Conservation (phyloP, 1,139 yeast species). For the Candida sp. region DNA sequence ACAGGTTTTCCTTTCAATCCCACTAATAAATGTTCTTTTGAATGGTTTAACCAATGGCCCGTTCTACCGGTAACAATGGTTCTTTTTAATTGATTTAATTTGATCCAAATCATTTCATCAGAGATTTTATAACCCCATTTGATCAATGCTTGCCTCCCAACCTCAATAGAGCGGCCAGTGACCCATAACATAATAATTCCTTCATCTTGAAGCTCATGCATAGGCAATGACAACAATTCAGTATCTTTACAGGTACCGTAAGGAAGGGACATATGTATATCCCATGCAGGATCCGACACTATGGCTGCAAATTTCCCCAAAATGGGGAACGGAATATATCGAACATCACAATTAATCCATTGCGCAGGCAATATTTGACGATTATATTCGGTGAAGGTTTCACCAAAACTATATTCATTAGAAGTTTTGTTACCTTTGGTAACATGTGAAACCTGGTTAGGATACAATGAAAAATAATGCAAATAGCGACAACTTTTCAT, state of each 20-base stretch:
- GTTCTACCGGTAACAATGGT: conserved; percentile 95
- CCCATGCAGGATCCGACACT: conserved; percentile 92
- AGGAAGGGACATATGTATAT: conserved; percentile 78
- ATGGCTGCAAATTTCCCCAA: conserved; percentile 86
- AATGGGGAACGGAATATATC: conserved; percentile 61
- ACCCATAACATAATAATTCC: conserved; percentile 90
- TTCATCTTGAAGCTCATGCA: conserved; percentile 71
- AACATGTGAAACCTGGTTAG: conserved; percentile 15
- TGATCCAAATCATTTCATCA: conserved; percentile 89
- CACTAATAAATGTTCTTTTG: conserved; percentile 85
- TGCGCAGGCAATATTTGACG: conserved; percentile 54
- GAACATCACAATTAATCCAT: conserved; percentile 84
- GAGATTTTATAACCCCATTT: conserved; percentile 81
- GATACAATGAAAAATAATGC: conserved; percentile 69
- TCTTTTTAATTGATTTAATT: conserved; percentile 79
- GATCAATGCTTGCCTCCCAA: conserved; percentile 71
- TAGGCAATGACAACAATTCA: conserved; percentile 64
- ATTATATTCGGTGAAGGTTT: conserved; percentile 38
- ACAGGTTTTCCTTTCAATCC: conserved; percentile 78
- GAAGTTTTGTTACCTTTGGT: conserved; percentile 2
- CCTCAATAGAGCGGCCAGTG: conserved; percentile 88
- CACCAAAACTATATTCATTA: conserved; percentile 55
- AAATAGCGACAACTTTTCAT: conserved; percentile 75
- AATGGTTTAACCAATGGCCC: conserved; percentile 96
- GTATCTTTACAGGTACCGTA: conserved; percentile 75